These are phyloP conservation scores for Backusella luteola DNA, from an alignment of 192 early-diverging fungal genomes.

Conservation along the genomic window DNA sequence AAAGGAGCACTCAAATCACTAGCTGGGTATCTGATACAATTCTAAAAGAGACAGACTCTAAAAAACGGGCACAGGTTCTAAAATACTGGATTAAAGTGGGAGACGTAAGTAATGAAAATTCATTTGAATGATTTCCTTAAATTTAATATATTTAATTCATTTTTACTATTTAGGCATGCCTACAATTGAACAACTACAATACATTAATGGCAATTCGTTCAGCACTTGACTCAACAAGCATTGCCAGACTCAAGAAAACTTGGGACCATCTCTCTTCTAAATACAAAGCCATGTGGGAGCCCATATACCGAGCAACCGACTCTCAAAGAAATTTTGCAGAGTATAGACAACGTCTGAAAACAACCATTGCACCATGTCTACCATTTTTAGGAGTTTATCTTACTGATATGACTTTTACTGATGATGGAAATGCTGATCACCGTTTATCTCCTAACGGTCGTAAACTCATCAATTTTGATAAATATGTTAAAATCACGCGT, in stretches of 20 bases:
- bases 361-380: conserved; percentile 60
- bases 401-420: conserved; percentile 81
- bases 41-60: conserved; percentile 61
- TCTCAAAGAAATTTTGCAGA: conserved; percentile 64
- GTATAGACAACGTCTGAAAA: conserved; percentile 47
- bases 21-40: conserved; percentile 74
- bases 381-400: conserved; percentile 81
- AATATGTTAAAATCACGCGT: conserved; percentile 76
- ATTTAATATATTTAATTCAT: background rate
- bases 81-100: conserved; percentile 76
- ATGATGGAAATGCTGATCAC: conserved; percentile 78
- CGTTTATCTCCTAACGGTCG: conserved; percentile 46
- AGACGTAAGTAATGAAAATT: conserved; percentile 18
- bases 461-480: conserved; percentile 87
- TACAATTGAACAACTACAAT: conserved; percentile 66
- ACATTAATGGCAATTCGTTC: conserved; percentile 77
- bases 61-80: conserved; percentile 56
- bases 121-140: background rate
- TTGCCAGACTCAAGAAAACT: conserved; percentile 69
- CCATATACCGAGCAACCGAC: conserved; percentile 59
- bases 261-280: conserved; percentile 66
- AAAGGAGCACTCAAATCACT: conserved; percentile 68
- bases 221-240: conserved; percentile 69
- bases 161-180: conserved; percentile 16
- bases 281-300: conserved; percentile 60